Evolutionary conservation across 805 yeast genomes (phyloP), one percentile per base, ranked within the genome.

Genomic region (Teunomyces lycoperdinae): DNA sequence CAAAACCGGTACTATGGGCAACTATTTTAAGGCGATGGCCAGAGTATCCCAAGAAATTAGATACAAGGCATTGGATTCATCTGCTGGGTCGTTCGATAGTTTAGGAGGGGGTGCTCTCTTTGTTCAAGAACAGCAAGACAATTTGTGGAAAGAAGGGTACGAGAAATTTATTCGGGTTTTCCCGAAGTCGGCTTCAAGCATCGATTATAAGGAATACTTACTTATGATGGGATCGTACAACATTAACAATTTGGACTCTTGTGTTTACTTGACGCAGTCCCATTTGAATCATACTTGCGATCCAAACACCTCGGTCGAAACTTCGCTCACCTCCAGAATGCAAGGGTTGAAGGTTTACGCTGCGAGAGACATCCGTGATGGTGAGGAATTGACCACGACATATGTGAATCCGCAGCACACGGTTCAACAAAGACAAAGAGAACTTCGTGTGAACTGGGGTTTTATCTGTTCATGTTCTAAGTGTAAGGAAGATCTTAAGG

Each of bases 231-330:
- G 96, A 1, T 78, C 83, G 50, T 85, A 82, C 60, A 85, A 87
- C 64, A 78, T 88, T 56, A 88, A 88, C 65, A 85, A 87, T 57
- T 69, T 84, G 44, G 84, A 83, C 46, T 82, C 85, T 2, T 78
- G 81, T 43, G 58, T 87, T 13, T 88, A 73, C 61, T 71, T 81
- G 50, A 60, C 75, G 7, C 86, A 85, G 51, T 81, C 94, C 0
- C 87, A 86, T 58, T 67, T 88, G 57, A 88, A 88, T 58, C 96
- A 89, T 61, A 75, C 73, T 56, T 89, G 96, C 68, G 81, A 76
- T 35, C 91, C 94, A 2, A 87, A 84, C 57, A 83, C 83, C 3
- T 71, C 75, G 31, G 83, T 79, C 28, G 73, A 78, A 43, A 58
- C 67, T 1, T 60, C 67, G 5, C 63, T 72, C 13, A 71, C 71